These are phyloP conservation scores for Saccharum officinarum DNA, from an alignment of 176 grass and related monocot genomes.

Conservation along the genomic window DNA sequence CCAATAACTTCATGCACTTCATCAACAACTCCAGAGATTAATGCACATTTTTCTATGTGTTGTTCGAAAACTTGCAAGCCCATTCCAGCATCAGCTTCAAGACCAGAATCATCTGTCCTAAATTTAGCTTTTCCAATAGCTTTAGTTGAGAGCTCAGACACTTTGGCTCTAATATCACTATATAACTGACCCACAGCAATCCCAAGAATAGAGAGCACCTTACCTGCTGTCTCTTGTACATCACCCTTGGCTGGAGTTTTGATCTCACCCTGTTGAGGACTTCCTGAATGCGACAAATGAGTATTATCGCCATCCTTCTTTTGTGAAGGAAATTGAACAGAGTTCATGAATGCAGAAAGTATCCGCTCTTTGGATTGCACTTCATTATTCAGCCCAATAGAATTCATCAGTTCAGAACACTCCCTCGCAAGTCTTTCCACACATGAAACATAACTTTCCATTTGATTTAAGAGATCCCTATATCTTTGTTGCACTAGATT, in stretches of 20 bases:
- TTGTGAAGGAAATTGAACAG: conserved; percentile 66
- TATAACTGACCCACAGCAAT: conserved; percentile 70
- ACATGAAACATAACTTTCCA: conserved; percentile 68
- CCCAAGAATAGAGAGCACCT: conserved; percentile 60
- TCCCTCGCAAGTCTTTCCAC: conserved; percentile 69
- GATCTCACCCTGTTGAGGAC: conserved; percentile 27
- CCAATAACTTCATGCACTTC: conserved; percentile 72
- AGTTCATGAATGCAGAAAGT: conserved; percentile 73
- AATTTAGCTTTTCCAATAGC: conserved; percentile 44
- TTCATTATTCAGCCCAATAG: conserved; percentile 75
- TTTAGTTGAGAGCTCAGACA: conserved; percentile 65
- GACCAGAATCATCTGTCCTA: conserved; percentile 45
- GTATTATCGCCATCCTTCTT: conserved; percentile 45
- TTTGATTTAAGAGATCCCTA: conserved; percentile 74
- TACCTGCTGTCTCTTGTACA: conserved; percentile 67
- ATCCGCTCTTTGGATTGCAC: conserved; percentile 69
- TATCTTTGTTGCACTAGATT: conserved; percentile 78
- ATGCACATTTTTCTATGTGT: conserved; percentile 89
- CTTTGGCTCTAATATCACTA: conserved; percentile 55
- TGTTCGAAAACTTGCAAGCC: conserved; percentile 63
- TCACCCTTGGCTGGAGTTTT: conserved; percentile 43
- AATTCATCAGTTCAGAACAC: conserved; percentile 82
- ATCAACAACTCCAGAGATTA: conserved; percentile 70
- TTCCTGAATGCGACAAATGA: conserved; percentile 33
- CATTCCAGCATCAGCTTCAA: conserved; percentile 48